Evolutionary conservation across 768 basidiomycete genomes (phyloP).

Genomic region (Amanita pallidorosea): DNA sequence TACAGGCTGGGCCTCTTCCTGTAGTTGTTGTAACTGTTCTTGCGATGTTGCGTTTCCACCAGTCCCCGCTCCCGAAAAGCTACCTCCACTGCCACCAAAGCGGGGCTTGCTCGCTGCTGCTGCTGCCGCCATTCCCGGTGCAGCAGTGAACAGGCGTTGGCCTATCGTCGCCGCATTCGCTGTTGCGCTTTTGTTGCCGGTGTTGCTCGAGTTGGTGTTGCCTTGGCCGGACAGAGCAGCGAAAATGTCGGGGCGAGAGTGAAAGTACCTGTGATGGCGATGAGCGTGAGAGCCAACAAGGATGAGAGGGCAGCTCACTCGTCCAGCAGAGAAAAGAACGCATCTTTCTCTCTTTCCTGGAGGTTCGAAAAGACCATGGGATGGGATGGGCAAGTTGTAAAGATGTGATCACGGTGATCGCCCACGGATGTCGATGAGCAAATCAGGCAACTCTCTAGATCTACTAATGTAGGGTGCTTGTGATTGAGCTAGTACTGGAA

Average conservation of each 20-base stretch:
- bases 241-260: conserved; percentile 58
- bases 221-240: conserved; percentile 16
- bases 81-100: conserved; percentile 5
- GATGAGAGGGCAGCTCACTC: conserved; percentile 41
- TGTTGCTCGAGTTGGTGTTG: conserved; percentile 1
- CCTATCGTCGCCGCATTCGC: conserved; percentile 16
- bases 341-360: conserved; percentile 58
- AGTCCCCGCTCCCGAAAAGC: not conserved
- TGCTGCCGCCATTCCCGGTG: conserved; percentile 25
- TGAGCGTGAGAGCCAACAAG: not conserved
- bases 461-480: conserved; percentile 7
- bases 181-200: conserved; percentile 11
- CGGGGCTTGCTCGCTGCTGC: conserved; percentile 11
- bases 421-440: not conserved
- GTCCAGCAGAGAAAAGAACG: conserved; percentile 72
- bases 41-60: too few species aligned
- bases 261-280: conserved; percentile 46
- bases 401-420: not conserved
- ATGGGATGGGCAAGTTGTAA: conserved; percentile 13
- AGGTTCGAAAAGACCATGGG: conserved; percentile 62
- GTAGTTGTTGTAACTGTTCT: not conserved
- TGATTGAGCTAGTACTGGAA: not conserved
- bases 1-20: not conserved
- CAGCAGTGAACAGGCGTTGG: conserved; percentile 31
- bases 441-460: not conserved